Evolutionary conservation across 345 rosid genomes (phyloP), one percentile per base, ranked within the genome.

Genomic region (Microthlaspi erraticum): DNA sequence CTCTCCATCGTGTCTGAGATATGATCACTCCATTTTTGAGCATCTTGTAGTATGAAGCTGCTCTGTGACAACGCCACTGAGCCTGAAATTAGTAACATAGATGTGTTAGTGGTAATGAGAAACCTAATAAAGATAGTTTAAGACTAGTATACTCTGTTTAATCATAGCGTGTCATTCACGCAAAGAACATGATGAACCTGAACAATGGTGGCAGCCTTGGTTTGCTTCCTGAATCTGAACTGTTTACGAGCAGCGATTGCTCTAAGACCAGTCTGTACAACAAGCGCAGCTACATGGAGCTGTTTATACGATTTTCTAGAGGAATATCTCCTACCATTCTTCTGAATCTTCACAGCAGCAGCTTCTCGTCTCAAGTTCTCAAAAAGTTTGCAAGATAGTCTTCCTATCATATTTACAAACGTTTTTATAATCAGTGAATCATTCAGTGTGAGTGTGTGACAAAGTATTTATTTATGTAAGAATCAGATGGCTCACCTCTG

Each of bases 1-100:
- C 88, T 63, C 96, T 87, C 96, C 96, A 90, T 66, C 90, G 75
- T 50, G 86, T 83, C 77, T 90, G 96, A 20, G 93, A 73, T 33
- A 82, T 70, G 56, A 87, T 78, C 4, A 77, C 79, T 64, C 88
- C 87, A 70, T 81, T 90, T 77, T 78, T 70, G 60, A 90, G 96
- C 79, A 73, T 84, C 71, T 77, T 83, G 60, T 86, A 87, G 70
- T 84, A 87, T 8, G 68, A 66, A 34, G 68, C n/a, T 74, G 80
- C 83, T 80, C 60, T 83, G 77, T 77, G 83, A 74, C 89, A 83
- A 44, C 86, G 87, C 91, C 89, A 86, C 33, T 81, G 86, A 59
- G 93, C 83, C 91, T 90, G 77, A 71, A 10, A 80, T 34, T 67
- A 31, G 43, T 12, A 32, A 42, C 32, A 19, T 14, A 5, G 20